Base-by-base conservation (phyloP, 2,329 filamentous ascomycete species). In the Aspergillus novofumigatus region DNA sequence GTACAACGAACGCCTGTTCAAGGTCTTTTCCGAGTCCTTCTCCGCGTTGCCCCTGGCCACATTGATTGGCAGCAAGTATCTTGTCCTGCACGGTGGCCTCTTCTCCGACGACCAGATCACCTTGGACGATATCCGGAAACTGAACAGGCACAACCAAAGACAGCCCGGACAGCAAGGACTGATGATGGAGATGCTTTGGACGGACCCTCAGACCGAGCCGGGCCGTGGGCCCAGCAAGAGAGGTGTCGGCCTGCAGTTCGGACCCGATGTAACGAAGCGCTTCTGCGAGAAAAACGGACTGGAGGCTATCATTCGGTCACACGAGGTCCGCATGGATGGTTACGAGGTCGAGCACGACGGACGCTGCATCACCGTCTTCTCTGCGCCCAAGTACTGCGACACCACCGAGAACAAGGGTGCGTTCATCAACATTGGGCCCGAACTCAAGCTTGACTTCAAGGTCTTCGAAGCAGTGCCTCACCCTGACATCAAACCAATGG, bases 171-270 rank as follows among this genome's bases (percentile, higher is more conserved):
- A 99, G 74, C 80, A 89, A 51, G 94, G 94, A 14, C 79, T 99
- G 67, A 99, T 99, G 94, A 99, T 99, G 94, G 94, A 99, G 77
- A 99, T 99, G 94, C 84, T 99, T 49, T 99, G 94, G 94, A 97
- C 94, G 0, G 94, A 99, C 72, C 94, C 94, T 2, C 94, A 99
- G 74, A 83, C 89, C 0, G 82, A 86, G 65, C 87, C 89, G 28
- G 94, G 94, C 53, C 87, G 94, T 65, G 91, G 92, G 8, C 94
- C 94, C 48, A 96, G 92, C 80, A 99, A 99, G 82, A 86, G 94
- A 72, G 94, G 94, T 64, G 93, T 99, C 21, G 94, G 94, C 53
- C 84, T 97, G 77, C 92, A 97, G 72, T 99, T 99, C 67, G 94
- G 94, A 0, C 94, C 94, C 0, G 94, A 99, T 72, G 86, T 99